Evolutionary conservation across 1,139 yeast species (phyloP).

Genomic region (Candida frijolesensis): DNA sequence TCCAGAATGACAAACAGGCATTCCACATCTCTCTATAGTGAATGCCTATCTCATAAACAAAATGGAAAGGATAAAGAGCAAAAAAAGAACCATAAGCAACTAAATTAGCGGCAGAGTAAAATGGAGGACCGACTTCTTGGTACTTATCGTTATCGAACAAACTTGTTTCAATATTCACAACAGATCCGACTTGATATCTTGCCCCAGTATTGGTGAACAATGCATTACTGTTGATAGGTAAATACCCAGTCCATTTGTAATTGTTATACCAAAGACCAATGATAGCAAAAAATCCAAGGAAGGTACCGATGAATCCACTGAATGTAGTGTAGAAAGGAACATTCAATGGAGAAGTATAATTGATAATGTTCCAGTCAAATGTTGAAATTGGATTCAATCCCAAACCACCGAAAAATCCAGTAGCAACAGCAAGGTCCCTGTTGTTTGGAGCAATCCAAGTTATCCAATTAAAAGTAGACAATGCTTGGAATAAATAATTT

Average conservation of each 20-base stretch:
- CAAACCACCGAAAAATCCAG: slow-evolving; percentile 55
- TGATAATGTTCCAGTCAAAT: slow-evolving; percentile 49
- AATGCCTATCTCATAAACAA: slow-evolving; percentile 45
- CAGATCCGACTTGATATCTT: slow-evolving; percentile 39
- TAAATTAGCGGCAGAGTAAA: slow-evolving; percentile 39
- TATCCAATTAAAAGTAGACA: slow-evolving; percentile 42
- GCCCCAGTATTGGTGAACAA: slow-evolving; percentile 50
- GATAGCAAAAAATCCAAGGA: slow-evolving; percentile 43
- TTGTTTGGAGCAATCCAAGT: slow-evolving; percentile 39
- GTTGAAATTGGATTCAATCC: slow-evolving; percentile 60
- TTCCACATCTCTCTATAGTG: slow-evolving; percentile 25
- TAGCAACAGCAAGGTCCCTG: slow-evolving; percentile 50
- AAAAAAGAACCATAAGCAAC: slow-evolving; percentile 60
- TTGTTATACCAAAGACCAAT: slow-evolving; percentile 54
- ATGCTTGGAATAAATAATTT: too few species aligned
- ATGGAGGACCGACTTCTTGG: slow-evolving; percentile 50
- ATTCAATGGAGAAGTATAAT: neutral
- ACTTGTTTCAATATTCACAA: slow-evolving; percentile 40
- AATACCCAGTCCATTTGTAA: slow-evolving; percentile 50
- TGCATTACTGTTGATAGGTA: slow-evolving; percentile 55
- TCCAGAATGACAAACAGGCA: slow-evolving; percentile 15
- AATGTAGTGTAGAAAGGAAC: slow-evolving; percentile 50
- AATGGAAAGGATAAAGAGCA: slow-evolving; percentile 58
- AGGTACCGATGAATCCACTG: slow-evolving; percentile 43
- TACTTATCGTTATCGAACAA: slow-evolving; percentile 44